These are phyloP conservation scores for Bipolaris zeicola DNA, from an alignment of 2,329 filamentous ascomycete species.

Conservation along the genomic window DNA sequence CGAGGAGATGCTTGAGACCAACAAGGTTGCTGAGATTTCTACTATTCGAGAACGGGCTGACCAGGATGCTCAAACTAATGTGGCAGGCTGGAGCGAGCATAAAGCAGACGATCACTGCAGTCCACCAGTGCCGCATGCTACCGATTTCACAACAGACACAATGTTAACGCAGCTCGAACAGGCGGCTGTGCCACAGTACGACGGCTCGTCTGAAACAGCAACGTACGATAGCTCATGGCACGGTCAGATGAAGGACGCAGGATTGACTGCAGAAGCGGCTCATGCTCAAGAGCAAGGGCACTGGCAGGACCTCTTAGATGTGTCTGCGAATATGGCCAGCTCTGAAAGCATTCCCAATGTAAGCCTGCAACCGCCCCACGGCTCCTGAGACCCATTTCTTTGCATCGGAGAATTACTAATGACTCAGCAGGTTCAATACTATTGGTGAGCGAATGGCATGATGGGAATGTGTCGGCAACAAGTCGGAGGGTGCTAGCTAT, in stretches of 20 bases:
- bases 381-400: not conserved
- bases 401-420: conserved; percentile 63
- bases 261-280: not conserved
- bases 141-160: conserved; percentile 9
- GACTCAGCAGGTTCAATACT: conserved; percentile 1
- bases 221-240: not conserved
- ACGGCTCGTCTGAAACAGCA: not conserved
- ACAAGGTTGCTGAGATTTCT: conserved; percentile 31
- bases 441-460: conserved; percentile 1
- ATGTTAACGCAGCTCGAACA: not conserved
- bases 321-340: not conserved
- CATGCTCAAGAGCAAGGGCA: not conserved
- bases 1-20: conserved; percentile 29
- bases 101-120: conserved; percentile 47
- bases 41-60: conserved; percentile 35
- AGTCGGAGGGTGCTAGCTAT: not conserved
- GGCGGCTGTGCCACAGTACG: conserved; percentile 3
- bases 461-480: not conserved
- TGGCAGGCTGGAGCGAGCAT: conserved; percentile 46
- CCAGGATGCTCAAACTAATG: conserved; percentile 49
- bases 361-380: not conserved
- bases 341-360: conserved; percentile 3
- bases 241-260: not conserved
- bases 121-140: conserved; percentile 27
- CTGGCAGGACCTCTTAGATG: conserved; percentile 5